These are phyloP conservation scores for Geotrichum cucujoidarum DNA, from an alignment of 1,139 yeast species.

Conservation along the genomic window DNA sequence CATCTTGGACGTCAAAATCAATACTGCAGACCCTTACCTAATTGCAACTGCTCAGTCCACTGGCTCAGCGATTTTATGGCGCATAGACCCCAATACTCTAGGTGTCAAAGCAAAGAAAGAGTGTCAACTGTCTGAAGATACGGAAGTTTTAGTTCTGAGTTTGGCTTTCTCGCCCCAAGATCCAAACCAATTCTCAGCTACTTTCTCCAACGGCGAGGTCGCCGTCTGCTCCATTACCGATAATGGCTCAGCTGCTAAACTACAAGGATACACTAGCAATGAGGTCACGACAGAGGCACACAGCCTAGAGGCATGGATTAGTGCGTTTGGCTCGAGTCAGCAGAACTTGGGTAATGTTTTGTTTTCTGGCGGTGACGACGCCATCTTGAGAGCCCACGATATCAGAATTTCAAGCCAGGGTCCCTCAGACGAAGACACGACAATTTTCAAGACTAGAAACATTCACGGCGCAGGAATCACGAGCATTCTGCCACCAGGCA, in stretches of 20 bases:
- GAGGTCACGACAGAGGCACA: slow-evolving; percentile 40
- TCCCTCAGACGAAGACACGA: slow-evolving; percentile 29
- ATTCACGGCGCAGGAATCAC: slow-evolving; percentile 88
- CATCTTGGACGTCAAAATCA: slow-evolving; percentile 66
- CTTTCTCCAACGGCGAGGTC: slow-evolving; percentile 37
- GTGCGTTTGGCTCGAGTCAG: slow-evolving; percentile 55
- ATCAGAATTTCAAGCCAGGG: slow-evolving; percentile 37
- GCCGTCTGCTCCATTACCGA: slow-evolving; percentile 24
- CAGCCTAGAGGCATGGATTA: slow-evolving; percentile 85
- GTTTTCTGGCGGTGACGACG: slow-evolving; percentile 91
- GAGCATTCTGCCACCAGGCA: slow-evolving; percentile 50
- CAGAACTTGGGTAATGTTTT: slow-evolving; percentile 54
- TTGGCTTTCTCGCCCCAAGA: slow-evolving; percentile 43
- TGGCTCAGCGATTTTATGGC: slow-evolving; percentile 70
- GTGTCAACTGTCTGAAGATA: slow-evolving; percentile 40
- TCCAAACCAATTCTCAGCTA: slow-evolving; percentile 29
- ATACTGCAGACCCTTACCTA: slow-evolving; percentile 47
- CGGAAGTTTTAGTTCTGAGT: slow-evolving; percentile 56
- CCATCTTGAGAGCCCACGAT: slow-evolving; percentile 71
- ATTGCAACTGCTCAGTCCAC: slow-evolving; percentile 73
- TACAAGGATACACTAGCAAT: slow-evolving; percentile 15
- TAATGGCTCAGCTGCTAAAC: slow-evolving; percentile 16
- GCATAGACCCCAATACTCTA: slow-evolving; percentile 24
- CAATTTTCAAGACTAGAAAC: slow-evolving; percentile 54
- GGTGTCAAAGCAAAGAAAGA: slow-evolving; percentile 25